A percentile compares a stretch with the other conserved stretches of the same genome.
Conservation (phyloP, 2,329 filamentous ascomycete species). For the Claviceps arundinis region DNA sequence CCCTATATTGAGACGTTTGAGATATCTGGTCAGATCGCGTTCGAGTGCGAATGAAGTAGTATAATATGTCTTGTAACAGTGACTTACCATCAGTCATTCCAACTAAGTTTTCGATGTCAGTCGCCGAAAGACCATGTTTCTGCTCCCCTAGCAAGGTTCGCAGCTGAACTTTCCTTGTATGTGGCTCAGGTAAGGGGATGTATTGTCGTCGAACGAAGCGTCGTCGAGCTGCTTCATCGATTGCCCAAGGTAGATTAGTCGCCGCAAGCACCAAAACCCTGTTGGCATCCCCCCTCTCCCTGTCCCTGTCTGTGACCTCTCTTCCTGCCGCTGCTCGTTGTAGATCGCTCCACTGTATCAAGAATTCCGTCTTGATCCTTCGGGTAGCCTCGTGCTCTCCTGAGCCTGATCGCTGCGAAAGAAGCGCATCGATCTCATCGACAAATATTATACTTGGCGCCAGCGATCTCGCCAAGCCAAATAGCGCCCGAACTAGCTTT, state of each 20-base stretch:
- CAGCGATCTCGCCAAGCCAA: slow-evolving; percentile 74
- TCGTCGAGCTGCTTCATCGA: slow-evolving; percentile 85
- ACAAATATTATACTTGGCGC: slow-evolving; percentile 97
- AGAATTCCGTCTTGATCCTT: slow-evolving; percentile 91
- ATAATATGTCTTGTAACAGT: background rate
- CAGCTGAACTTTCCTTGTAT: slow-evolving; percentile 68
- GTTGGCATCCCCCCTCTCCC: slow-evolving; percentile 65
- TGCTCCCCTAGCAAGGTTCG: slow-evolving; percentile 72
- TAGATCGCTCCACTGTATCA: slow-evolving; percentile 94
- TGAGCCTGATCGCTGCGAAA: slow-evolving; percentile 70
- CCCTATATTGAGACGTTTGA: slow-evolving; percentile 35
- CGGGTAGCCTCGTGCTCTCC: slow-evolving; percentile 88
- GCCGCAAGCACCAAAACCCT: slow-evolving; percentile 87
- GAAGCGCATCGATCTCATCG: slow-evolving; percentile 89
- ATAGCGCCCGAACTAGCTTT: slow-evolving; percentile 87
- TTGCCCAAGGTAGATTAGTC: slow-evolving; percentile 94
- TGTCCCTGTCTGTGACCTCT: slow-evolving; percentile 53
- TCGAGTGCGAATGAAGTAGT: background rate
- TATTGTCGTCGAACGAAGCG: slow-evolving; percentile 91
- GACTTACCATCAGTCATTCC: slow-evolving; percentile 64
- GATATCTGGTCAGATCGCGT: slow-evolving; percentile 5
- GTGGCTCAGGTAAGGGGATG: slow-evolving; percentile 79
- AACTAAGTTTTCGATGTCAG: slow-evolving; percentile 65
- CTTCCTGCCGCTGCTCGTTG: slow-evolving; percentile 82
- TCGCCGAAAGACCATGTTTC: slow-evolving; percentile 62